Percentiles rank a stretch among this genome's conserved stretches.
phyloP scores from a whole-genome alignment of 495 filamentous ascomycete species.

The Parathielavia appendiculata region DNA sequence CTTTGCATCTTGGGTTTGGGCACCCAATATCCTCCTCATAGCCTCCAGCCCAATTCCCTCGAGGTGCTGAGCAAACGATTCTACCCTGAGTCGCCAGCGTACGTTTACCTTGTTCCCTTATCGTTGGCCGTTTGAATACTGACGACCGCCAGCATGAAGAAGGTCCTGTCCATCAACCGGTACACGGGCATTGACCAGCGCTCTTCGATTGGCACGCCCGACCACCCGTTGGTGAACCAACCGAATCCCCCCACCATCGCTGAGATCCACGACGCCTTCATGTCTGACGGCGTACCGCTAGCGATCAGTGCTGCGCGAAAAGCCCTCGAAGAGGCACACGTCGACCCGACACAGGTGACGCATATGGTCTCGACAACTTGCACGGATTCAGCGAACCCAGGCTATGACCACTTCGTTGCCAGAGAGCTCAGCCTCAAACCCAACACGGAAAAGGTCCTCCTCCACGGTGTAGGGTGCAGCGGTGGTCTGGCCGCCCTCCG shows the following conservation, averaged over 20 bases:
- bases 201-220: conserved; percentile 52
- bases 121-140: background rate
- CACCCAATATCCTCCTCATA: conserved; percentile 46
- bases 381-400: conserved; percentile 63
- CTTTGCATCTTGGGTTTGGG: conserved; percentile 50
- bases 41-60: conserved; percentile 37
- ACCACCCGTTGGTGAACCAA: conserved; percentile 54
- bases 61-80: conserved; percentile 42
- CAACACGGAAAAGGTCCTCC: conserved; percentile 52
- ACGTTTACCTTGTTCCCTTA: conserved; percentile 15
- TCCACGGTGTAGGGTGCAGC: conserved; percentile 61
- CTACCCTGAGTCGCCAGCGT: conserved; percentile 49
- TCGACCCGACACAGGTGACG: conserved; percentile 50
- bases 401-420: conserved; percentile 59
- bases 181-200: conserved; percentile 60
- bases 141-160: conserved; percentile 42
- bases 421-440: conserved; percentile 48
- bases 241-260: conserved; percentile 49
- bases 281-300: conserved; percentile 53
- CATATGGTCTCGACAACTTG: conserved; percentile 63
- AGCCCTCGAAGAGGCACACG: conserved; percentile 52
- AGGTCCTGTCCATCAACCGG: conserved; percentile 57
- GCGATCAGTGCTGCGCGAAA: conserved; percentile 54
- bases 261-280: conserved; percentile 51
- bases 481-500: conserved; percentile 60